Conservation (phyloP, 2,329 filamentous ascomycete species). For the Pezicula neosporulosa region DNA sequence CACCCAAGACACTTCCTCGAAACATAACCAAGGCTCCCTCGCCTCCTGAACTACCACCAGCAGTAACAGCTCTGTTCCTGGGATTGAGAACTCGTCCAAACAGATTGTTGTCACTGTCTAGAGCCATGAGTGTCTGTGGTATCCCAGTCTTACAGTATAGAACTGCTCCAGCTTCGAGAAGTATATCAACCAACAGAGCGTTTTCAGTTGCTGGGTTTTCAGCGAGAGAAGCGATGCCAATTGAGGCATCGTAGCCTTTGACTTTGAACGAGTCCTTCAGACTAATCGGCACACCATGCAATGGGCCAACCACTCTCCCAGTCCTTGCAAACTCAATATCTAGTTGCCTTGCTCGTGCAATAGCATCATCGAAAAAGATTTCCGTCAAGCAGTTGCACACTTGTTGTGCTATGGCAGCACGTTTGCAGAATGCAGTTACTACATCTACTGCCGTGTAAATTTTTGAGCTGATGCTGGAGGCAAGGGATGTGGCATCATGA, state of each 20-base stretch:
- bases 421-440: conserved; percentile 45
- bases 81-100: conserved; percentile 63
- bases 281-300: conserved; percentile 58
- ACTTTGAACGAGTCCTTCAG: conserved; percentile 61
- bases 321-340: conserved; percentile 39
- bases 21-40: conserved; percentile 58
- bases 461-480: conserved; percentile 13
- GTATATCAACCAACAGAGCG: conserved; percentile 52
- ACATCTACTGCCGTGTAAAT: conserved; percentile 32
- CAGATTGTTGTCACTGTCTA: conserved; percentile 59
- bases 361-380: conserved; percentile 46
- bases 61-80: conserved; percentile 52
- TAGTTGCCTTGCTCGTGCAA: conserved; percentile 38
- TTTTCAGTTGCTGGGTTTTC: conserved; percentile 49
- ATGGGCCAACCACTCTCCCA: conserved; percentile 47
- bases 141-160: conserved; percentile 71
- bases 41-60: conserved; percentile 62
- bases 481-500: conserved; percentile 25
- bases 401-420: conserved; percentile 46
- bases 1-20: conserved; percentile 50
- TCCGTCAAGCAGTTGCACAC: conserved; percentile 42
- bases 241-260: conserved; percentile 45
- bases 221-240: conserved; percentile 54
- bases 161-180: conserved; percentile 59
- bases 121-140: conserved; percentile 51